Evolutionary conservation across 495 filamentous ascomycete genomes (phyloP), one percentile per base, ranked within the genome.

Genomic region (Aspergillus coremiiformis): DNA sequence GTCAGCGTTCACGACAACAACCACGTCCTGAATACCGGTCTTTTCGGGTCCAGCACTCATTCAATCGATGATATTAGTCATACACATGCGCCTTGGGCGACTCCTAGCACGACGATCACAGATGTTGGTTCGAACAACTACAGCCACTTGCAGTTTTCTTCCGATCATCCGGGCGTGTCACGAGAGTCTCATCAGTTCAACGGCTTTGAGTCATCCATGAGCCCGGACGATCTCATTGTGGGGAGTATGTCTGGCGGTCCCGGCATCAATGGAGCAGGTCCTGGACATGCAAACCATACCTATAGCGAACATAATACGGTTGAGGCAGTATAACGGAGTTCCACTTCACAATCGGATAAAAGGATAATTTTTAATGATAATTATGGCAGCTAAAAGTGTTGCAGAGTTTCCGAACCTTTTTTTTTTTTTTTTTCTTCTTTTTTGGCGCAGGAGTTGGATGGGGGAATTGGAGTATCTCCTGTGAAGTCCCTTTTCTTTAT

Each of bases 161-260:
- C 67, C 2, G 68, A 72, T 37, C 70, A 72, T 29, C 62, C 51
- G 8, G 37, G 67, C 20, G 60, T 63, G 5, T 63, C 72, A 15
- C 69, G 70, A 10, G 72, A 72, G 54, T 51, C 66, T 23, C 68
- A 71, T 27, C 68, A 68, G 30, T 43, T 53, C 26, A 63, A 65
- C 50, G 61, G 65, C 20, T 68, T 74, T 22, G 70, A 75, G 41
- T 50, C 72, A 8, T 43, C 8, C 24, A 27, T 71, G 52, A 59
- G 67, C n/a, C 54, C 65, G 1, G 71, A 73, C 15, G 69, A 73
- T 49, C 59, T 75, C 45, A 67, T 72, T 56, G 69, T 73, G 29
- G 65, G 70, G 22, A 66, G 64, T 15, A 66, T 73, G 46, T 60
- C 69, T 39, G 66, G 62, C 29, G 68, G 63, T 41, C 54, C 64